These are phyloP conservation scores for Globisporangium okanoganense DNA, from an alignment of 352 stramenopile species.

Conservation along the genomic window DNA sequence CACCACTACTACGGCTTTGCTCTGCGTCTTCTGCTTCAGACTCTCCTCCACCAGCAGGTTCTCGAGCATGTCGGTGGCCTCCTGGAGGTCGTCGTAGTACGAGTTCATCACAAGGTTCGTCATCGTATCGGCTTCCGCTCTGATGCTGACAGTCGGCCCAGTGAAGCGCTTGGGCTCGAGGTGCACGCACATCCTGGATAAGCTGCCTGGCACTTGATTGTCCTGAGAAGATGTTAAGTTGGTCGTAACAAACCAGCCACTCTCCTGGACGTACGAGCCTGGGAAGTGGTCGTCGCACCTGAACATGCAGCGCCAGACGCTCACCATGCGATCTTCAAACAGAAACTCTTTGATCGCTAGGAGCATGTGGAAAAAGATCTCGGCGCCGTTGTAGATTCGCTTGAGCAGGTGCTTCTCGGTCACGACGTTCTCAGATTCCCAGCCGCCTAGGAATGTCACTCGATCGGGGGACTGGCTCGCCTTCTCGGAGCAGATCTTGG, in stretches of 20 bases:
- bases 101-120: conserved; percentile 51
- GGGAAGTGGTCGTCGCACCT: conserved; percentile 10
- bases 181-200: conserved; percentile 5
- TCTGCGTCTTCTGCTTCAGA: not conserved
- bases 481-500: not conserved
- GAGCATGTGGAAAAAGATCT: not conserved
- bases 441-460: conserved; percentile 1
- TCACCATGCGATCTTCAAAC: not conserved
- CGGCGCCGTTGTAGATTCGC: not conserved
- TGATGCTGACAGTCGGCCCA: not conserved
- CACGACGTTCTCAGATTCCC: not conserved
- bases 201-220: not conserved
- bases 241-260: not conserved
- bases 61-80: conserved; percentile 45
- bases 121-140: conserved; percentile 34
- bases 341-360: conserved; percentile 1
- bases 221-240: not conserved
- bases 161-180: conserved; percentile 4
- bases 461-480: not conserved
- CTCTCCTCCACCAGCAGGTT: conserved; percentile 42
- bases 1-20: not conserved
- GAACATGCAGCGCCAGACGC: conserved; percentile 12
- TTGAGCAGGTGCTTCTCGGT: conserved; percentile 6
- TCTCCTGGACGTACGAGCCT: conserved; percentile 9
- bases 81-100: conserved; percentile 51